A percentile compares a stretch with the other conserved stretches of the same genome.
Conservation (phyloP, 331 rosid species). For the Malus hybrid region DNA sequence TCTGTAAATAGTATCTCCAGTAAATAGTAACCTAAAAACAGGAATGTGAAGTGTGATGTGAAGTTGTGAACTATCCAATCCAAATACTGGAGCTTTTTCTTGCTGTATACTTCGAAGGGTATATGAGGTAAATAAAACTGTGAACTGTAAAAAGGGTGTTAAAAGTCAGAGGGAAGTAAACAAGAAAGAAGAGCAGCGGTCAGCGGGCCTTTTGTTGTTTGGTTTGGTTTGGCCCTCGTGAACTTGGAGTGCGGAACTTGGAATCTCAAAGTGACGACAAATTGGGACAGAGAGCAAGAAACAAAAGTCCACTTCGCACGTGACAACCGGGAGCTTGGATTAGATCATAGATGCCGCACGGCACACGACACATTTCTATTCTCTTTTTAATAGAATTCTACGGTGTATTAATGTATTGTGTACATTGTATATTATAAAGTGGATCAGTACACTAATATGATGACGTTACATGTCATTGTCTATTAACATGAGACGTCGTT, state of each 20-base stretch:
- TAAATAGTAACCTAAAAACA: no score
- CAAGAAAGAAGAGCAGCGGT: neutral
- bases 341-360: neutral
- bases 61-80: no score
- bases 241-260: neutral
- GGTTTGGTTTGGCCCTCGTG: neutral
- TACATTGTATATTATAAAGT: no score
- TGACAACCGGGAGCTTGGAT: neutral
- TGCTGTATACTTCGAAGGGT: neutral
- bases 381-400: no score
- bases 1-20: no score
- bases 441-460: no score
- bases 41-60: no score
- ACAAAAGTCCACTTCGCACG: constrained; percentile 24
- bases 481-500: no score
- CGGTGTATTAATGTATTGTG: no score
- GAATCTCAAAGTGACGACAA: constrained; percentile 9
- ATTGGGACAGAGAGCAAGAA: neutral
- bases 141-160: neutral
- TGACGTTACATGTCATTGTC: no score
- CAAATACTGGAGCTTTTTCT: no score
- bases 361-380: neutral
- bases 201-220: neutral
- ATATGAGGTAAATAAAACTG: neutral
- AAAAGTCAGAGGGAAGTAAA: neutral